phyloP scores from a whole-genome alignment of 2,329 filamentous ascomycete species.

The Cordyceps javanica region DNA sequence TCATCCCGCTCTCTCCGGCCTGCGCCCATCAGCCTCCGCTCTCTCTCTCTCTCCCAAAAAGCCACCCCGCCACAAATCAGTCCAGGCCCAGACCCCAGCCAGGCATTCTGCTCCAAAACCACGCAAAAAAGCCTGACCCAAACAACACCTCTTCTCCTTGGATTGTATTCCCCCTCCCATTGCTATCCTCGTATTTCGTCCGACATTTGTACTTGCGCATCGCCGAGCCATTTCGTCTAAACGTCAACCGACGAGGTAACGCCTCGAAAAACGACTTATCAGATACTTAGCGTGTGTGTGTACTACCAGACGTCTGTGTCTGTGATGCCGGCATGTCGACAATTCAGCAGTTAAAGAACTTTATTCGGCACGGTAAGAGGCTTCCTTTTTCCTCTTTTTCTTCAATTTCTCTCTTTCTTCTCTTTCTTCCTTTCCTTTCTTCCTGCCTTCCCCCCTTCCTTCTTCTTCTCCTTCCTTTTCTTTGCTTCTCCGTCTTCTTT shows the following conservation, averaged over 20 bases:
- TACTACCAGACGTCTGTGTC: slow-evolving; percentile 1
- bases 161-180: background rate
- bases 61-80: slow-evolving; percentile 11
- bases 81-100: slow-evolving; percentile 6
- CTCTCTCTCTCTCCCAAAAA: background rate
- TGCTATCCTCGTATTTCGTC: background rate
- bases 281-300: background rate
- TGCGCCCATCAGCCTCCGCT: background rate
- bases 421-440: too few species aligned
- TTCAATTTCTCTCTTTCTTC: too few species aligned
- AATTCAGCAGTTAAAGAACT: slow-evolving; percentile 96
- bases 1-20: slow-evolving; percentile 9
- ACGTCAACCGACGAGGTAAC: background rate
- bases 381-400: too few species aligned
- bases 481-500: slow-evolving; percentile 3
- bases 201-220: background rate
- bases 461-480: background rate
- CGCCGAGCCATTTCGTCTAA: background rate
- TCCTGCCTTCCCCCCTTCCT: background rate
- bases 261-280: background rate
- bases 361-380: slow-evolving; percentile 78
- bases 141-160: background rate
- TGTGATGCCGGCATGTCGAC: slow-evolving; percentile 45
- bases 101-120: slow-evolving; percentile 7
- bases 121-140: slow-evolving; percentile 6